Conservation (phyloP, 306 rosid genomes). For the Lotus japonicus region DNA sequence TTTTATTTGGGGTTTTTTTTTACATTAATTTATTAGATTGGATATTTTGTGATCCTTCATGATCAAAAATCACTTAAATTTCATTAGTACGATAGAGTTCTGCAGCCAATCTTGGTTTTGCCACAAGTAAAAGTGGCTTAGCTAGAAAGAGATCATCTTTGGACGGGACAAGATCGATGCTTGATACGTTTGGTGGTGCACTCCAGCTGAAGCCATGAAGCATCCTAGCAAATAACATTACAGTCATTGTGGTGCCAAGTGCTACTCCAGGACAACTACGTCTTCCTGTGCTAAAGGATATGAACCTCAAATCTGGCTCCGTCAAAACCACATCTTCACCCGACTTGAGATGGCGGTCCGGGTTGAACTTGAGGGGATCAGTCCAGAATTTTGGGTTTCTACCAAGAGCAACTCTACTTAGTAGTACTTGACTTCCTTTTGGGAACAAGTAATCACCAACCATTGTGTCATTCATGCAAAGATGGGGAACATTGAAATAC, state of each 20-base stretch:
- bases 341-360: slow-evolving; percentile 9
- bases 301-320: slow-evolving; percentile 16
- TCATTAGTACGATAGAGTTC: too few species aligned
- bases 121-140: too few species aligned
- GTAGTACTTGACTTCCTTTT: slow-evolving; percentile 27
- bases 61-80: too few species aligned
- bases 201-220: too few species aligned
- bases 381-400: slow-evolving; percentile 23
- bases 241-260: not conserved
- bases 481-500: slow-evolving; percentile 25
- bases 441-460: slow-evolving; percentile 37
- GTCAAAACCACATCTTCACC: not conserved
- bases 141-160: too few species aligned
- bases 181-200: too few species aligned
- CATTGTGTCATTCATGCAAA: not conserved
- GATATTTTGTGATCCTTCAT: too few species aligned
- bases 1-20: too few species aligned
- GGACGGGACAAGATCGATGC: too few species aligned
- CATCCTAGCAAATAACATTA: not conserved
- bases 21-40: too few species aligned
- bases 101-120: too few species aligned
- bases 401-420: slow-evolving; percentile 24
- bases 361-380: slow-evolving; percentile 24
- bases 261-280: not conserved
- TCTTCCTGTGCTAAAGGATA: slow-evolving; percentile 12